Evolutionary conservation across 495 filamentous ascomycete species (phyloP).

Genomic region (Saxophila tyrrhenica): DNA sequence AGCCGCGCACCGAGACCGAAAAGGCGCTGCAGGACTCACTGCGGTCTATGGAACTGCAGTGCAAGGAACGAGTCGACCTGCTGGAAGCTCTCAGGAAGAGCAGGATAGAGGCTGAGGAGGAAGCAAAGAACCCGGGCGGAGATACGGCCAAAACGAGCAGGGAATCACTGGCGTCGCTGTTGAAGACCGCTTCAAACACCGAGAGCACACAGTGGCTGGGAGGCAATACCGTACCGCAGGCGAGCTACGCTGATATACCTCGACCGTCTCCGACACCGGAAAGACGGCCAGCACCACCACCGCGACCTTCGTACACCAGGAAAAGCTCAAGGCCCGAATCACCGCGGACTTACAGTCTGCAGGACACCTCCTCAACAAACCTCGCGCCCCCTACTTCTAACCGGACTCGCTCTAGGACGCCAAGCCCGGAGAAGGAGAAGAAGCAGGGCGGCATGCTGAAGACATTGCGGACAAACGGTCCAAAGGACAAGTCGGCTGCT

Average conservation of each 20-base stretch:
- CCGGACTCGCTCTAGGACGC: slow-evolving; percentile 41
- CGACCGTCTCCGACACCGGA: slow-evolving; percentile 52
- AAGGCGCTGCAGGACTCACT: slow-evolving; percentile 70
- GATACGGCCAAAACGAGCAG: slow-evolving; percentile 16
- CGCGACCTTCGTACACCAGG: slow-evolving; percentile 35
- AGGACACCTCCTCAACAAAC: slow-evolving; percentile 5
- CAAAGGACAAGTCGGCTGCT: slow-evolving; percentile 41
- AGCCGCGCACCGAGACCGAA: slow-evolving; percentile 74
- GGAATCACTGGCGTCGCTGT: slow-evolving; percentile 5
- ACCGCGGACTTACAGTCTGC: slow-evolving; percentile 17
- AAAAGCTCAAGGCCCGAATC: slow-evolving; percentile 38
- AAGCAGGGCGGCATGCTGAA: slow-evolving; percentile 60
- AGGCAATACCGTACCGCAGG: slow-evolving; percentile 66
- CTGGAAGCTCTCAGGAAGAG: slow-evolving; percentile 72
- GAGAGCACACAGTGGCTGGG: slow-evolving; percentile 33
- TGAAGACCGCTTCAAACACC: not conserved
- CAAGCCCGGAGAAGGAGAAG: slow-evolving; percentile 82
- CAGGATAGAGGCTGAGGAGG: slow-evolving; percentile 46
- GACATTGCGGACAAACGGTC: slow-evolving; percentile 57
- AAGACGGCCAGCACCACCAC: slow-evolving; percentile 28
- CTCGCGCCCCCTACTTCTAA: slow-evolving; percentile 18
- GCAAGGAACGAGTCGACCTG: slow-evolving; percentile 84
- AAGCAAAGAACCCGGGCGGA: slow-evolving; percentile 21
- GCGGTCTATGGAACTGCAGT: slow-evolving; percentile 74
- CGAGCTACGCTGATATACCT: slow-evolving; percentile 65